Conservation (phyloP, 129 eudicot species). For the Helianthus tuberosus region DNA sequence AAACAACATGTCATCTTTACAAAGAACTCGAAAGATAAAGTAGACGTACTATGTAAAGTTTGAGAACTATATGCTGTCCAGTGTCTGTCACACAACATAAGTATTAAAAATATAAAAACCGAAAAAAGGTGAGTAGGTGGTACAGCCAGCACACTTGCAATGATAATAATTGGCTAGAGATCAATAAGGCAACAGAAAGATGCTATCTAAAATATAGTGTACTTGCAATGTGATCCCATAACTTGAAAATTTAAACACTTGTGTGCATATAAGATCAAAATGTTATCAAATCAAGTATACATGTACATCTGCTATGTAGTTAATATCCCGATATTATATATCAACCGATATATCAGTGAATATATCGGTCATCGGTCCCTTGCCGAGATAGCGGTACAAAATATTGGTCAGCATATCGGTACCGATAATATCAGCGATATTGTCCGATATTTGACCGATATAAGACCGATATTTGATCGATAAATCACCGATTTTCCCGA, state of each 20-base stretch:
- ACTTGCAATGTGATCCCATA: background rate
- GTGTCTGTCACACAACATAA: background rate
- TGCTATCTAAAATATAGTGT: background rate
- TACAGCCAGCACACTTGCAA: background rate
- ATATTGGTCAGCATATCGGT: no score
- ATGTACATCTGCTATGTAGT: background rate
- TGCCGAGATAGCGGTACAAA: no score
- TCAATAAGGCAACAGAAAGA: background rate
- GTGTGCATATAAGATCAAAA: conserved; percentile 7
- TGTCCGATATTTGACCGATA: no score
- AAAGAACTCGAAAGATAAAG: conserved; percentile 2
- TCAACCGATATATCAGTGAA: no score
- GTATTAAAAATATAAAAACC: background rate
- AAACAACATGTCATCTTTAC: conserved; percentile 6
- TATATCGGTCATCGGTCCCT: no score
- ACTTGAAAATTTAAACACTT: background rate
- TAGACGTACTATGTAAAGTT: conserved; percentile 2
- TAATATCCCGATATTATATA: no score
- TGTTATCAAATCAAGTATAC: conserved; percentile 4
- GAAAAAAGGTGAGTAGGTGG: background rate
- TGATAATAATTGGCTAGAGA: background rate
- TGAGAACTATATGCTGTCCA: background rate
- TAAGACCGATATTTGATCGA: no score
- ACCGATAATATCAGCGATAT: no score
- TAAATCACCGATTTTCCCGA: no score